phyloP scores from a whole-genome alignment of 2,329 filamentous ascomycete genomes.

The Eurotiales sp. region DNA sequence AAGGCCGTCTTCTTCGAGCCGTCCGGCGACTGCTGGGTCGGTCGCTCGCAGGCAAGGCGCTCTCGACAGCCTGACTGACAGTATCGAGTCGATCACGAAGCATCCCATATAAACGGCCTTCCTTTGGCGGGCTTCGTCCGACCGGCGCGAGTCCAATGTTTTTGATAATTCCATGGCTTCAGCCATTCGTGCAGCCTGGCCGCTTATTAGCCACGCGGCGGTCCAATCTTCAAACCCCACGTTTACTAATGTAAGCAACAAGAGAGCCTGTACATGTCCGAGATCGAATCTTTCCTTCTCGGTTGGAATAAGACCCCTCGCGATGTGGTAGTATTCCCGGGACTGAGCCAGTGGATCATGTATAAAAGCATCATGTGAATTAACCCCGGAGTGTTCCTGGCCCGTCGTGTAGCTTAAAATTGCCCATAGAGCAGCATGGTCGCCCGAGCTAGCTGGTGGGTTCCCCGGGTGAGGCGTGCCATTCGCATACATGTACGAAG shows the following conservation, averaged over 20 bases:
- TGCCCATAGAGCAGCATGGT: slow-evolving; percentile 43
- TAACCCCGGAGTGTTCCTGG: slow-evolving; percentile 23
- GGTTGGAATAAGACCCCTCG: slow-evolving; percentile 35
- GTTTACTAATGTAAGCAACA: slow-evolving; percentile 48
- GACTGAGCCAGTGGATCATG: slow-evolving; percentile 22
- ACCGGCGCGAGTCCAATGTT: slow-evolving; percentile 23
- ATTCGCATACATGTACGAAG: slow-evolving; percentile 53
- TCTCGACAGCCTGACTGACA: slow-evolving; percentile 47
- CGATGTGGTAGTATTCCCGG: slow-evolving; percentile 33
- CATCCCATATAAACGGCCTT: slow-evolving; percentile 50
- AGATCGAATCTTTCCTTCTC: slow-evolving; percentile 38
- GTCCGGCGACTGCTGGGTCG: slow-evolving; percentile 47
- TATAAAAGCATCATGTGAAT: not conserved
- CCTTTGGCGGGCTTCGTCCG: slow-evolving; percentile 31
- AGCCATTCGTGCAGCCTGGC: slow-evolving; percentile 49
- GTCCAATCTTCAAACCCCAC: slow-evolving; percentile 45
- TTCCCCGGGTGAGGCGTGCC: slow-evolving; percentile 32
- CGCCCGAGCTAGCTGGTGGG: slow-evolving; percentile 32
- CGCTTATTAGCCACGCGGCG: slow-evolving; percentile 53
- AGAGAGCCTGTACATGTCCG: slow-evolving; percentile 43
- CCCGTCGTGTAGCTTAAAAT: slow-evolving; percentile 41
- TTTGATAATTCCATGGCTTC: slow-evolving; percentile 35
- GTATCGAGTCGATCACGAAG: slow-evolving; percentile 51
- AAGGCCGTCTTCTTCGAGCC: slow-evolving; percentile 61
- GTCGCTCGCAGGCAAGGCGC: slow-evolving; percentile 44